Base-by-base conservation (phyloP, 345 rosid species). In the Trapa bicornis region DNA sequence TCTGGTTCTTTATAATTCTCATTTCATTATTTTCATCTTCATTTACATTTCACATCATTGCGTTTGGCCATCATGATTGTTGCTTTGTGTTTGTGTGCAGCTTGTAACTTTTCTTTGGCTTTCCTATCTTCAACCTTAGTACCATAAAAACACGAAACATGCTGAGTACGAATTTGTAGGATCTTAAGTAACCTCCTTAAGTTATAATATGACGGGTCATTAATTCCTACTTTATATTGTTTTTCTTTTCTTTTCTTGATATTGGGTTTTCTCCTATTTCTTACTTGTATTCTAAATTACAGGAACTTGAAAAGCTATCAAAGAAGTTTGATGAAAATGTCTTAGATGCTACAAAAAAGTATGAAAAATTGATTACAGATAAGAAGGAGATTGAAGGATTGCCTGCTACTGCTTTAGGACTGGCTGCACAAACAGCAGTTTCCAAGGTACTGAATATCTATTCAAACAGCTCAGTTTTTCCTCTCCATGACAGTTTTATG, bases 341-440 rank as follows among this genome's bases (percentile, higher is more conserved):
- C 67, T 76, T 93, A 80, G 98, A 93, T 70, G 87, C 97, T 70
- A 93, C 97, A 73, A 93, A 89, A 80, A 85, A 79, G 64, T 93
- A 85, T 84, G 96, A 89, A 80, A 93, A 88, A 75, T 70, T 88
- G 66, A 82, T 93, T 57, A 85, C 85, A 2, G 89, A 88, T 78
- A 85, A 89, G 79, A 87, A 81, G 68, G 96, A 85, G 68, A 81
- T 93, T n/a, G 92, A 89, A 37, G 98, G 98, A 60, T 75, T 93
- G 85, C 94, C 97, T 14, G 85, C 96, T 64, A 86, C 96, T 69
- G 85, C 96, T 73, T 89, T 93, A 77, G 96, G 88, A 32, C 72
- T 93, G 74, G 93, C 93, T 42, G 96, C 98, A 33, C 96, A 93
- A 79, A 83, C 87, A 58, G 98, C 96, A 45, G 89, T 80, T 32